Conservation (phyloP, 2,329 filamentous ascomycete species). For the Malbranchea cinnamomea region DNA sequence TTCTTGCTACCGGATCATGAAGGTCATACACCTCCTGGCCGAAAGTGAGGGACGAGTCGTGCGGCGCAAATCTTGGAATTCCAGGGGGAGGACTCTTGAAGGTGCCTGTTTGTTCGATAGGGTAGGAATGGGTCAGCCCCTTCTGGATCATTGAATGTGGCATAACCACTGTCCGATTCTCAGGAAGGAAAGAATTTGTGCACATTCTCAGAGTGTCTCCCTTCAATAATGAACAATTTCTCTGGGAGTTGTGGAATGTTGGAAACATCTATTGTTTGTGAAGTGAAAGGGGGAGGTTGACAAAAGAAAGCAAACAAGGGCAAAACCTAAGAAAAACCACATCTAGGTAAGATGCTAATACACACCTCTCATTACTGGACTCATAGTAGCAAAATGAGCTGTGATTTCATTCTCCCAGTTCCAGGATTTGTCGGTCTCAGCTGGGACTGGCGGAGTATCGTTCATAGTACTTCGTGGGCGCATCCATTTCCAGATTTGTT, state of each 20-base stretch:
- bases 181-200: too few species aligned
- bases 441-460: conserved; percentile 10
- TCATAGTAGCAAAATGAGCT: conserved; percentile 79
- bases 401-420: conserved; percentile 68
- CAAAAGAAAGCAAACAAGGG: conserved; percentile 2
- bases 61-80: conserved; percentile 38
- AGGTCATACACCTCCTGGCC: conserved; percentile 56
- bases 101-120: conserved; percentile 32
- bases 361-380: conserved; percentile 59
- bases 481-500: conserved; percentile 44
- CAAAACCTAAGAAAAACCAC: conserved; percentile 3
- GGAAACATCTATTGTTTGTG: conserved; percentile 3
- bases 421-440: conserved; percentile 39
- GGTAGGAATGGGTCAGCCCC: too few species aligned
- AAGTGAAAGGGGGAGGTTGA: neutral
- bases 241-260: too few species aligned
- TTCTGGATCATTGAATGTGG: too few species aligned
- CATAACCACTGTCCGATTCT: too few species aligned
- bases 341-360: too few species aligned
- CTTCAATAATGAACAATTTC: too few species aligned
- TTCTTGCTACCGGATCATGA: conserved; percentile 52
- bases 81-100: conserved; percentile 63
- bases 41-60: conserved; percentile 30
- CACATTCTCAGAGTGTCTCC: too few species aligned
- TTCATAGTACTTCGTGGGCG: conserved; percentile 26